phyloP scores from a whole-genome alignment of 164 flowering plant genomes.

The Saururus chinensis region DNA sequence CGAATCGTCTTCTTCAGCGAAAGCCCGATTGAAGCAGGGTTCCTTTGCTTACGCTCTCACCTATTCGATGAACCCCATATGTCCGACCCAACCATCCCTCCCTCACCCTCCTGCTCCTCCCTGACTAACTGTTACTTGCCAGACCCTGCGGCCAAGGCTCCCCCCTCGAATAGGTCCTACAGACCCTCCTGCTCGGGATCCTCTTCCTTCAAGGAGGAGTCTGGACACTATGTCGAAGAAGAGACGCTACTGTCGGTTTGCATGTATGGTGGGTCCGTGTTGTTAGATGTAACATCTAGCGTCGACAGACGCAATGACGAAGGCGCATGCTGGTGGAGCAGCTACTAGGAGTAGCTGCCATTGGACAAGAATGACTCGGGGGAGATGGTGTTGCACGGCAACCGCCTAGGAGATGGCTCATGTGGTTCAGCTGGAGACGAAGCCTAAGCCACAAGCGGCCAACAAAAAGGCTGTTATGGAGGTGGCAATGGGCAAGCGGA shows the following conservation, averaged over 20 bases:
- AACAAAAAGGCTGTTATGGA: not conserved
- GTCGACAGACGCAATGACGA: conserved; percentile 3
- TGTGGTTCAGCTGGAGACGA: not conserved
- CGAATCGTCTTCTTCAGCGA: not conserved
- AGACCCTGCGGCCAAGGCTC: conserved; percentile 3
- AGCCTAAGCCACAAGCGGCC: not conserved
- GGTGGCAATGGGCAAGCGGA: conserved; percentile 4
- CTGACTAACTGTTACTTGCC: conserved; percentile 5
- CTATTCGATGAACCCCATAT: conserved; percentile 7
- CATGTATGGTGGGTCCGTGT: not conserved
- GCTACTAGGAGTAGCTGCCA: conserved; percentile 17
- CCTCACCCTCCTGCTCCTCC: conserved; percentile 5
- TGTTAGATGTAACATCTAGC: conserved; percentile 6
- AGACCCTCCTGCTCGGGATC: conserved; percentile 6
- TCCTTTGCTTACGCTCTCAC: conserved; percentile 7
- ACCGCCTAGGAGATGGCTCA: conserved; percentile 3
- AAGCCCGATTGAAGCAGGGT: conserved; percentile 8
- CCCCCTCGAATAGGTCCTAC: not conserved
- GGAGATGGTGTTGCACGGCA: conserved; percentile 18
- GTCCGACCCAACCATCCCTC: not conserved
- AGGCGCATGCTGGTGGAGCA: conserved; percentile 5
- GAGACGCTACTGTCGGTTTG: no score
- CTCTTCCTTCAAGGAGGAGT: conserved; percentile 5
- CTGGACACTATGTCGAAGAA: conserved; percentile 5
- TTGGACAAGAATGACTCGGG: conserved; percentile 17